Evolutionary conservation across 129 eudicot genomes (phyloP).

Genomic region (Calendula officinalis): DNA sequence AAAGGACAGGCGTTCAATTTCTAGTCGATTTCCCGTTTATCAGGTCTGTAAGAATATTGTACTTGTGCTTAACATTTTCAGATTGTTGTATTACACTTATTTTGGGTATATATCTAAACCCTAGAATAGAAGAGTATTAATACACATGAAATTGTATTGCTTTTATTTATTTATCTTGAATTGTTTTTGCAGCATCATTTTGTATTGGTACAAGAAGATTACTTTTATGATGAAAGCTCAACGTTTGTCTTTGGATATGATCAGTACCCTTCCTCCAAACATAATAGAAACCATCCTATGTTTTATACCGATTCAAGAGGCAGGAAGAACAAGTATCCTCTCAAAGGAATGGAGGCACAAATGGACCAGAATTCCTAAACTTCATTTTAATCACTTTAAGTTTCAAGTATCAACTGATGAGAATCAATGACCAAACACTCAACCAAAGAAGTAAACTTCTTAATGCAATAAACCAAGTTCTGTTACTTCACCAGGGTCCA

Average conservation of each 20-base stretch:
- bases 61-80: no score
- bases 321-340: background rate
- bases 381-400: background rate
- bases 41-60: no score
- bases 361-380: background rate
- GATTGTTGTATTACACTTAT: no score
- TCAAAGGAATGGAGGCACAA: background rate
- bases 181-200: no score
- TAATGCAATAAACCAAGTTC: conserved; percentile 4
- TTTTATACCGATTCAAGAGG: background rate
- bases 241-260: background rate
- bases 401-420: background rate
- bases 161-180: no score
- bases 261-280: background rate
- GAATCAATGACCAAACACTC: background rate
- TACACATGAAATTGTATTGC: no score
- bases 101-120: no score
- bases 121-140: no score
- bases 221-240: no score
- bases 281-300: background rate
- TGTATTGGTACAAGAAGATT: no score
- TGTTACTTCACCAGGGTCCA: conserved; percentile 13
- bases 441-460: background rate
- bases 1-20: no score
- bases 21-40: no score